A percentile compares a stretch with the other conserved stretches of the same genome.
These are phyloP conservation scores for Ensete ventricosum DNA, from an alignment of 176 grass and related monocot species.

Conservation along the genomic window DNA sequence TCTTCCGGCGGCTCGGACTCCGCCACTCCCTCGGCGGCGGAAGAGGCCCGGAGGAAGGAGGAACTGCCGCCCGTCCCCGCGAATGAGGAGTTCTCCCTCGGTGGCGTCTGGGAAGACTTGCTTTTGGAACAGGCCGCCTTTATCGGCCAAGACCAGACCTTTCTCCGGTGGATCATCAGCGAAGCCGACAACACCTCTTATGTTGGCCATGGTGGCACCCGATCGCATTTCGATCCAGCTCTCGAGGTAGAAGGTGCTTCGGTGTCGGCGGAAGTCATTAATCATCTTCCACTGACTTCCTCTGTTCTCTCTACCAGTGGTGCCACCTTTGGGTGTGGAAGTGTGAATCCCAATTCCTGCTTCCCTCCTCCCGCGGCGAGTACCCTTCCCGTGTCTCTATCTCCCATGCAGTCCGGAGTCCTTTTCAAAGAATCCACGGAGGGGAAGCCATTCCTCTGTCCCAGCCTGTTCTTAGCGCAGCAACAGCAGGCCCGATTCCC, in stretches of 20 bases:
- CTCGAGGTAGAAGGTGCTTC: not conserved
- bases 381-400: too few species aligned
- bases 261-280: not conserved
- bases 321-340: not conserved
- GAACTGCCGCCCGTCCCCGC: not conserved
- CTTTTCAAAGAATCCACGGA: not conserved
- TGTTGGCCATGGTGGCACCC: not conserved
- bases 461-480: not conserved
- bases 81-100: not conserved
- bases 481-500: not conserved
- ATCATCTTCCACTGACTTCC: not conserved
- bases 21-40: not conserved
- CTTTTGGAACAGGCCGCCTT: not conserved
- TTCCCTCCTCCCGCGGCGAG: not conserved
- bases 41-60: not conserved
- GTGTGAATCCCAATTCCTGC: not conserved
- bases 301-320: not conserved
- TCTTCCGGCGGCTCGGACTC: not conserved
- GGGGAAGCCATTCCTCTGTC: not conserved
- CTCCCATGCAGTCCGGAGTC: not conserved
- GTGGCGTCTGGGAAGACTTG: not conserved
- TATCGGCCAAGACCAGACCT: not conserved
- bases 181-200: not conserved
- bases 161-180: not conserved
- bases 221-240: not conserved